Evolutionary conservation across 23 red algal genomes (phyloP).

Genomic region (Gracilaria domingensis): DNA sequence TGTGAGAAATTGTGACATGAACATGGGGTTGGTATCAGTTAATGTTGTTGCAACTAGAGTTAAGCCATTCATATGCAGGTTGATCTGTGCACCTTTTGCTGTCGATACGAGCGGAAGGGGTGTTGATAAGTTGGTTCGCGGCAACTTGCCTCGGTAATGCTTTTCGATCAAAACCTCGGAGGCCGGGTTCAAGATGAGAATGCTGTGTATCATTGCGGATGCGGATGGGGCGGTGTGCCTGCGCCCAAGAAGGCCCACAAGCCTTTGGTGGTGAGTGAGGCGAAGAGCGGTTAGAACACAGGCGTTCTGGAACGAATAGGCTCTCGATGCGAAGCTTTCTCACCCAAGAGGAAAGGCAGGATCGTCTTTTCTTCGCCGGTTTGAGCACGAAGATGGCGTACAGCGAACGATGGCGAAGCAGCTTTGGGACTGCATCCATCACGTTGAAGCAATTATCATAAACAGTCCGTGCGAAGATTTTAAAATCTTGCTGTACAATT

Average conservation of each 20-base stretch:
- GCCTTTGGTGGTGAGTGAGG: background rate
- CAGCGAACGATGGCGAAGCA: too few species aligned
- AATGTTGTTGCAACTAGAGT: constrained; percentile 76
- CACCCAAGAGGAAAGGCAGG: background rate
- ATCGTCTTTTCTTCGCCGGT: too few species aligned
- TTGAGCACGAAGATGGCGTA: too few species aligned
- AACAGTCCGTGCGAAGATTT: too few species aligned
- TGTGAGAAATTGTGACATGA: constrained; percentile 78
- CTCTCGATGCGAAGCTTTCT: too few species aligned
- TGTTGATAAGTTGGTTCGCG: constrained; percentile 68
- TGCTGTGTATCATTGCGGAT: constrained; percentile 70
- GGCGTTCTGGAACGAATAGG: background rate
- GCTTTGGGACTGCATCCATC: too few species aligned
- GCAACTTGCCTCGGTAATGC: constrained; percentile 74
- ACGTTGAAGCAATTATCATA: too few species aligned
- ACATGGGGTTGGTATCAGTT: constrained; percentile 59
- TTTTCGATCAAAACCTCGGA: constrained; percentile 97
- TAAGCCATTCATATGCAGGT: constrained; percentile 76
- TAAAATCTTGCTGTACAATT: too few species aligned
- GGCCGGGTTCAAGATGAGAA: constrained; percentile 77
- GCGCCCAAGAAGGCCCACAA: background rate
- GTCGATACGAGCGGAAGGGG: constrained; percentile 68
- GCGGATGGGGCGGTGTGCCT: background rate
- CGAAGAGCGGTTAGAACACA: too few species aligned
- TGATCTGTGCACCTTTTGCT: constrained; percentile 70